Base-by-base conservation (phyloP, 1,284 basidiomycete genomes). In the Cronartium quercuum region DNA sequence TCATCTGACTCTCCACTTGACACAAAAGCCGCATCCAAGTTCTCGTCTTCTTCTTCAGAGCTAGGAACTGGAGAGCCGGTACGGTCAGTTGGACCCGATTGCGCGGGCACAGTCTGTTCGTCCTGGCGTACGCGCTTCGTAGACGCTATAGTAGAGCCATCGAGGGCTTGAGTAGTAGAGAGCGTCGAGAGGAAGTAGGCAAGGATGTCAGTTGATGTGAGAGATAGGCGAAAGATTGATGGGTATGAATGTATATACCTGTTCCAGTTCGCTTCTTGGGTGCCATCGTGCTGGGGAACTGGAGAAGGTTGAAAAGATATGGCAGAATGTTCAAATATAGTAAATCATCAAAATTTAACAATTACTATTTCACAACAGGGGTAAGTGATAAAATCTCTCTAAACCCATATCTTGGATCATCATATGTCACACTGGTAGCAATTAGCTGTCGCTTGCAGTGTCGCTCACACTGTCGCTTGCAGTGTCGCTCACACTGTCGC, bases 11-110 rank as follows among this genome's bases (percentile, higher is more conserved):
- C 70, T 12, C 63, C 70, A 34, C 51, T 63, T 10, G 70, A 73
- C 51, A 66, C 64, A 57, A 73, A 73, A 29, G 62, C 62, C 57
- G 70, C 70, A 60, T 73, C 70, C 62, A 73, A 41, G 60, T 73
- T 73, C n/a, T 66, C 41, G 37, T 73, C 70, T 42, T 73, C 63
- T 40, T 65, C 70, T 44, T 65, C 58, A 24, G 68, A 55, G 44
- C 35, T 61, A 2, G 35, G 47, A 13, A n/a, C 21, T 12, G 61
- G 51, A 21, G 51, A 55, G 15, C 6, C 18, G 12, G 18, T 29
- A 55, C 51, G 51, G 29, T 55, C 29, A 29, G 51, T 21, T 21
- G 51, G 29, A 55, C 10, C 29, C 29, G 51, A 55, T 55, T n/a
- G 51, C 29, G n/a, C 51, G 29, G 51, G 51, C 29, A 13, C 51